Evolutionary conservation across 2,329 filamentous ascomycete genomes (phyloP).

Genomic region (Parascedosporium putredinis): DNA sequence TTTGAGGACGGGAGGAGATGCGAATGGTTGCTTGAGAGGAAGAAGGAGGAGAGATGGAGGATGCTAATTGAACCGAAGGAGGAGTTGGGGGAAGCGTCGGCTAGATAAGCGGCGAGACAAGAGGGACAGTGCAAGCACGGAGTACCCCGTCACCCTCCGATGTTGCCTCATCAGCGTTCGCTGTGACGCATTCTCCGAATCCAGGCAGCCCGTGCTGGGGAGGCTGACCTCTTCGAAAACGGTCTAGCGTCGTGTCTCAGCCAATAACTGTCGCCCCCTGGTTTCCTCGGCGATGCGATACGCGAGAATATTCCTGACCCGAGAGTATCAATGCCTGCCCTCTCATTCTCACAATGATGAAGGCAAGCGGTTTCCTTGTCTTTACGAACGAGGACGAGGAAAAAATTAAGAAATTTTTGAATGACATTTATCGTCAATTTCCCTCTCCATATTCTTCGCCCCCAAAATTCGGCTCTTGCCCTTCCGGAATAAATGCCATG

Average conservation of each 20-base stretch:
- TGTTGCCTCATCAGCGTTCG: conserved; percentile 3
- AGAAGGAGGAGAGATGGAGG: background rate
- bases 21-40: background rate
- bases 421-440: no score
- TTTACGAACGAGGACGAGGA: no score
- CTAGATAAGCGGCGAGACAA: conserved; percentile 5
- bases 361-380: no score
- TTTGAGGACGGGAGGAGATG: background rate
- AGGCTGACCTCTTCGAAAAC: background rate
- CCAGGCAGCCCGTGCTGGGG: conserved; percentile 6
- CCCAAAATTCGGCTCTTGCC: no score
- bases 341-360: no score
- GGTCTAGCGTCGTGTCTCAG: background rate
- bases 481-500: background rate
- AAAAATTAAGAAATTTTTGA: no score
- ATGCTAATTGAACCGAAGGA: background rate
- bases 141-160: conserved; percentile 5
- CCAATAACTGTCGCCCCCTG: background rate
- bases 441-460: no score
- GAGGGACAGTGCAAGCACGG: conserved; percentile 6
- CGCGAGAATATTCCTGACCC: background rate
- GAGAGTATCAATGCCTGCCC: no score
- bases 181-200: conserved; percentile 6
- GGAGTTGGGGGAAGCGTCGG: conserved; percentile 6
- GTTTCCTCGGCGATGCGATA: conserved; percentile 3